Conservation (phyloP, 495 filamentous ascomycete species). For the Chaetomium tenue region DNA sequence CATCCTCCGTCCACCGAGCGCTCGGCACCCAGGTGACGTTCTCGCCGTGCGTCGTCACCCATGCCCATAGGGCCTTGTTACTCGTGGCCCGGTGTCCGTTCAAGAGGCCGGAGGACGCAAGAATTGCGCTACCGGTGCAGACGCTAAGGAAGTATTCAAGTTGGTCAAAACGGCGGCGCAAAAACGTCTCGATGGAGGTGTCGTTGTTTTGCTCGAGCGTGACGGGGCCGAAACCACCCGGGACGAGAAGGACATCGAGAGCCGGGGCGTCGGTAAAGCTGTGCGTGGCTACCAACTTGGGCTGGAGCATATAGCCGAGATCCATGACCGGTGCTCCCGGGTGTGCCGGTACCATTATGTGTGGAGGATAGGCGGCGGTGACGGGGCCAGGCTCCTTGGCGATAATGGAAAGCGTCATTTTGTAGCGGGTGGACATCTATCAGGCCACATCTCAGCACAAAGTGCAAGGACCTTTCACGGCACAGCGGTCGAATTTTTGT, state of each 20-base stretch:
- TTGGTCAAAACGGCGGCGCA: conserved; percentile 43
- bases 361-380: conserved; percentile 1
- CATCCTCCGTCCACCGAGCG: conserved; percentile 65
- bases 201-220: conserved; percentile 37
- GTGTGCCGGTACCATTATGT: conserved; percentile 17
- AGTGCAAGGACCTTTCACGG: not conserved
- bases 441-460: conserved; percentile 25
- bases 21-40: conserved; percentile 58
- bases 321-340: conserved; percentile 13
- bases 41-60: conserved; percentile 41
- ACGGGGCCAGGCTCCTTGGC: conserved; percentile 21
- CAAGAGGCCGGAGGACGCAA: conserved; percentile 56
- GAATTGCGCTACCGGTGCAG: conserved; percentile 57
- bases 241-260: conserved; percentile 65
- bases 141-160: conserved; percentile 60
- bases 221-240: conserved; percentile 57
- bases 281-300: conserved; percentile 60
- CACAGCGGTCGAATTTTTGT: not conserved
- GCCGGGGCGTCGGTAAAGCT: conserved; percentile 50
- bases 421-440: conserved; percentile 9
- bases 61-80: conserved; percentile 48
- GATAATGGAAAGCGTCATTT: conserved; percentile 28
- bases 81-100: conserved; percentile 59
- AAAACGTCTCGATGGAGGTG: conserved; percentile 43
- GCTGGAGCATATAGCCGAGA: conserved; percentile 38